Evolutionary conservation across 2,329 filamentous ascomycete species (phyloP), one percentile per base, ranked within the genome.

Genomic region (Cordyceps farinosa): DNA sequence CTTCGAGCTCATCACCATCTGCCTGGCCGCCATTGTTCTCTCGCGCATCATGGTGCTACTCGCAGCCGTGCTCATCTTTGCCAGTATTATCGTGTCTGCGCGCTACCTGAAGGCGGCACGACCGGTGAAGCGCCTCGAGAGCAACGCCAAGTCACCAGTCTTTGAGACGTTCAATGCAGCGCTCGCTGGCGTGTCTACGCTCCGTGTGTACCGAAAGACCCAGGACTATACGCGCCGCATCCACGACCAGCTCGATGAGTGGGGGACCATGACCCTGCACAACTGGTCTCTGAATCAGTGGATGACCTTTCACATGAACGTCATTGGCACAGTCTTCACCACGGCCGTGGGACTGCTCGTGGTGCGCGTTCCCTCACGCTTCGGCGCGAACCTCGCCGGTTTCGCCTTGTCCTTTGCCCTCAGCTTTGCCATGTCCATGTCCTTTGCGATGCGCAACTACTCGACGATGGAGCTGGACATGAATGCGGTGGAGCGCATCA

Each of bases 131-230:
- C 82, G 91, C 5, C 82, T 94, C 1, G 90, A 94, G 73, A 90
- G 87, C 67, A 91, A 83, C 3, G 84, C 86, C 62, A 92, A 92
- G 73, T 90, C 87, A 0, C 91, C 91, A 0, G 86, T 94, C 1
- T 92, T 92, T 68, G 90, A 93, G 72, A 87, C 91, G 65, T 93
- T 93, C 69, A 88, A 87, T 9, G 87, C 88, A 1, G 85, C 89
- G 0, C 81, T 94, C 9, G 83, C 84, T 0, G 91, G 91, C 6
- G 84, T 95, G n/a, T 80, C 85, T 1, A 93, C 90, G 0, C 91
- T 95, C 56, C 85, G 91, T 11, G 88, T 88, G 0, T 94, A 90
- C 67, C 85, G 86, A 66, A 91, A 91, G 77, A 78, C 81, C 0
- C 79, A 85, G 27, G 80, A 82, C 1, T 94, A 92, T 67, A 78